A percentile compares a stretch with the other conserved stretches of the same genome.
These are phyloP conservation scores for Metschnikowia koreensis DNA, from an alignment of 805 yeast species.

Conservation along the genomic window DNA sequence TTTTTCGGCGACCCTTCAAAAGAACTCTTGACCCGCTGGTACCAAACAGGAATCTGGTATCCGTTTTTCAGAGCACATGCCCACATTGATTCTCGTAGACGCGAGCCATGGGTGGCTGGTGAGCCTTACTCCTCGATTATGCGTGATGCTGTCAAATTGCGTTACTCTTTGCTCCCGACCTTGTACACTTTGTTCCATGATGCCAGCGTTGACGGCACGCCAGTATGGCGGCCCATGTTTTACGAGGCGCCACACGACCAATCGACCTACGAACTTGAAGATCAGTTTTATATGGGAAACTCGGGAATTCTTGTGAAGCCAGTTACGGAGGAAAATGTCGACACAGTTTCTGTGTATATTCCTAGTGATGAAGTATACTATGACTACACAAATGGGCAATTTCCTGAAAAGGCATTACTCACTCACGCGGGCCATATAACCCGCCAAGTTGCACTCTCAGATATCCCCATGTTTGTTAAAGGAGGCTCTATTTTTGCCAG, in stretches of 20 bases:
- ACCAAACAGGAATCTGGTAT: slow-evolving; percentile 92
- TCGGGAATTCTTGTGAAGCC: slow-evolving; percentile 79
- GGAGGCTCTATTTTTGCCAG: slow-evolving; percentile 77
- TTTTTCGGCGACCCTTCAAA: slow-evolving; percentile 86
- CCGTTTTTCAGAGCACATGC: slow-evolving; percentile 98
- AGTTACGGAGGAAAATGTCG: slow-evolving; percentile 55
- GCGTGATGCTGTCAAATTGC: slow-evolving; percentile 64
- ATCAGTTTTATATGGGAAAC: slow-evolving; percentile 76
- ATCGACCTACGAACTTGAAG: slow-evolving; percentile 61
- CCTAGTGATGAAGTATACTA: slow-evolving; percentile 60
- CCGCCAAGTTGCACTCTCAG: slow-evolving; percentile 48
- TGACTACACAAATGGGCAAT: slow-evolving; percentile 44
- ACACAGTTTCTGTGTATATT: slow-evolving; percentile 41
- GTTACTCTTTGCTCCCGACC: slow-evolving; percentile 77
- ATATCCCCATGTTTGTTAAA: slow-evolving; percentile 67
- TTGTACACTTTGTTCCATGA: slow-evolving; percentile 77
- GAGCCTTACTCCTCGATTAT: slow-evolving; percentile 69
- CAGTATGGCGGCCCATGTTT: slow-evolving; percentile 69
- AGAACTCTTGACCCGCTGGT: slow-evolving; percentile 88
- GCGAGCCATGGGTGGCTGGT: slow-evolving; percentile 88
- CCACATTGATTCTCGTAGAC: slow-evolving; percentile 85
- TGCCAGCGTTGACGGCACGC: slow-evolving; percentile 58
- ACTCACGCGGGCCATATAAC: slow-evolving; percentile 31
- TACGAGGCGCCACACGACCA: slow-evolving; percentile 51
- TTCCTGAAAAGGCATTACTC: background rate